These are phyloP conservation scores for Aureoboletus auriporus DNA, from an alignment of 768 basidiomycete species.

Conservation along the genomic window DNA sequence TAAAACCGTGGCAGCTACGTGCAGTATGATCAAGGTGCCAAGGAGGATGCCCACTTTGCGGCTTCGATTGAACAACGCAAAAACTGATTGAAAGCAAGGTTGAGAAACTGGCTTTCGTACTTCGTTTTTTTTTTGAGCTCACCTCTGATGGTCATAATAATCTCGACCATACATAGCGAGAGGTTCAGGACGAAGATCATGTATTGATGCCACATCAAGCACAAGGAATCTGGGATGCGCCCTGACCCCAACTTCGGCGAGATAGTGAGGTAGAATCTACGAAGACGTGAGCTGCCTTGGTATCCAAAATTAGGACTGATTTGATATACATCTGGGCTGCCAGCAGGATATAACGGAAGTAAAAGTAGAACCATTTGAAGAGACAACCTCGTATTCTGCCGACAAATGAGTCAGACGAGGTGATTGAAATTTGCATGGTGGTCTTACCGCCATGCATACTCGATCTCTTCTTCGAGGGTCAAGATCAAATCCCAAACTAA, in stretches of 20 bases:
- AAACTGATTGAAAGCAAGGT: constrained; percentile 6
- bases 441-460: constrained; percentile 29
- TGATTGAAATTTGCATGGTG: too few relatives aligned
- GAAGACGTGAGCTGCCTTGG: too few relatives aligned
- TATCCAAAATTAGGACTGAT: too few relatives aligned
- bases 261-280: constrained; percentile 8
- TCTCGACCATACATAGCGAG: constrained; percentile 17
- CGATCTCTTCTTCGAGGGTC: constrained; percentile 22
- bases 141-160: constrained; percentile 25
- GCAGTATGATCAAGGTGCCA: constrained; percentile 5
- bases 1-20: constrained; percentile 14
- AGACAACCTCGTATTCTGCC: constrained; percentile 8
- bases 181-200: background rate
- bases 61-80: constrained; percentile 34
- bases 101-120: background rate
- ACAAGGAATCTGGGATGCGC: constrained; percentile 4
- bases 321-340: constrained; percentile 11
- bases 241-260: constrained; percentile 10
- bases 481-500: constrained; percentile 26
- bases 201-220: constrained; percentile 11
- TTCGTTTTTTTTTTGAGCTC: background rate
- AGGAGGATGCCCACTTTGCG: constrained; percentile 20
- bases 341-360: constrained; percentile 15
- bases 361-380: constrained; percentile 16
- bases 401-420: background rate